Evolutionary conservation across 768 basidiomycete species (phyloP), one percentile per base, ranked within the genome.

Genomic region (Fomitopsis pulvina): DNA sequence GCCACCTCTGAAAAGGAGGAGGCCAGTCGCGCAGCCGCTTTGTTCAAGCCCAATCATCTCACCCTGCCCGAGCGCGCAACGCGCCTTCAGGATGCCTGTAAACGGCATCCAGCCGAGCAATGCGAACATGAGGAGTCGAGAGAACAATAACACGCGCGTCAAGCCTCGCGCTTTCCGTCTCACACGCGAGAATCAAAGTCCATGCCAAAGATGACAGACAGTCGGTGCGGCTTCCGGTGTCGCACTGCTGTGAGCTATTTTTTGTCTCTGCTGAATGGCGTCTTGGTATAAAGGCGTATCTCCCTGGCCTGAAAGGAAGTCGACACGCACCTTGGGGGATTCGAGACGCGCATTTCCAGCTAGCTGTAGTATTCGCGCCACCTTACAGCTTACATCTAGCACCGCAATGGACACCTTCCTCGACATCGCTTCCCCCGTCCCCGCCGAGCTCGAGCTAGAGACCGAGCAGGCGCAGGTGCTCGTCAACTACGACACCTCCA

Each of bases 391-490:
- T 38, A 40, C 21, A 32, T 18, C n/a, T 28, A 32, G 27, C 38
- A 39, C 46, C 22, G 41, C 48, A 10, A 57, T 57, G 56, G 56
- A 57, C 53, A 53, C 53, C 24, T 57, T 57, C 51, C 51, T 57
- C 51, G 45, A 45, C 48, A 50, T 57, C 48, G 56, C 56, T 38
- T n/a, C 51, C 18, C 51, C 56, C 45, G 56, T 57, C 37, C 53
- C 53, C 30, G 41, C 53, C 25, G 45, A 46, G 18, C 14, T 37
- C 34, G 54, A 50, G 45, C n/a, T n/a, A n/a, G 56, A 53, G 41
- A 32, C 41, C 42, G 48, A 42, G 14, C 21, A 7, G 4, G 32
- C 45, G 18, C 39, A 46, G 25, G 24, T 50, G 22, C 52, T 47
- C 40, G 49, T 46, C 51, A 50, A 52, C 48, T 34, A 50, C 22